Percentiles rank a stretch among this genome's conserved stretches.
Conservation (phyloP, 2,329 filamentous ascomycete species). For the Phaeomoniella chlamydospora region DNA sequence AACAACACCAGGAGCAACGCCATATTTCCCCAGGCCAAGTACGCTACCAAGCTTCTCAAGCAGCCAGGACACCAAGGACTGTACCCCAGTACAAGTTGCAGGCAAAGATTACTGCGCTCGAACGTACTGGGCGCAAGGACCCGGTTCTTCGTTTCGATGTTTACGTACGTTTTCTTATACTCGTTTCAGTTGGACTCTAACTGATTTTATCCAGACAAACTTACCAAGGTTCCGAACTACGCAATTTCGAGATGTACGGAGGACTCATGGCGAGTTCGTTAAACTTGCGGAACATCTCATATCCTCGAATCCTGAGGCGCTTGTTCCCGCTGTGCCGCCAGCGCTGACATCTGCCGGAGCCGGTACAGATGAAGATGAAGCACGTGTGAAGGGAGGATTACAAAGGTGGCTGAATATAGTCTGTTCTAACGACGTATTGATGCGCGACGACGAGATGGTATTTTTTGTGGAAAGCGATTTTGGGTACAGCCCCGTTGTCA, state of each 20-base stretch:
- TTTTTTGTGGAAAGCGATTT: constrained; percentile 99
- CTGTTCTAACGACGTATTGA: constrained; percentile 80
- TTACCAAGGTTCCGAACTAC: constrained; percentile 96
- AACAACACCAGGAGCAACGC: constrained; percentile 20
- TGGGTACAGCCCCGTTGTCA: constrained; percentile 88
- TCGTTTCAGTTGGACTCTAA: not conserved
- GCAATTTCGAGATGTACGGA: constrained; percentile 92
- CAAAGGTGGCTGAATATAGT: constrained; percentile 94
- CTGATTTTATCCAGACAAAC: constrained; percentile 56
- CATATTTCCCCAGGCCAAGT: constrained; percentile 19
- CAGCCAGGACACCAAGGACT: constrained; percentile 25
- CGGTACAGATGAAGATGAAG: constrained; percentile 91
- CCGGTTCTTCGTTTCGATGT: constrained; percentile 91
- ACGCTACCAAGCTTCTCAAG: constrained; percentile 28
- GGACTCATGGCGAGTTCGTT: constrained; percentile 86
- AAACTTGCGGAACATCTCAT: constrained; percentile 95
- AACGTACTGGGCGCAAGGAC: constrained; percentile 89
- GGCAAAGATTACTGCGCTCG: constrained; percentile 85
- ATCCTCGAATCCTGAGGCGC: constrained; percentile 89
- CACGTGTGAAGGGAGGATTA: constrained; percentile 71
- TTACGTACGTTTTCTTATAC: constrained; percentile 49
- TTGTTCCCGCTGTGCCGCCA: constrained; percentile 91
- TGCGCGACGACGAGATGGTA: constrained; percentile 92
- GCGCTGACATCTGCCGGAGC: constrained; percentile 86
- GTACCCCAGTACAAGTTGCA: constrained; percentile 72